Base-by-base conservation (phyloP, 1,284 basidiomycete genomes). In the Thelephora terrestris region DNA sequence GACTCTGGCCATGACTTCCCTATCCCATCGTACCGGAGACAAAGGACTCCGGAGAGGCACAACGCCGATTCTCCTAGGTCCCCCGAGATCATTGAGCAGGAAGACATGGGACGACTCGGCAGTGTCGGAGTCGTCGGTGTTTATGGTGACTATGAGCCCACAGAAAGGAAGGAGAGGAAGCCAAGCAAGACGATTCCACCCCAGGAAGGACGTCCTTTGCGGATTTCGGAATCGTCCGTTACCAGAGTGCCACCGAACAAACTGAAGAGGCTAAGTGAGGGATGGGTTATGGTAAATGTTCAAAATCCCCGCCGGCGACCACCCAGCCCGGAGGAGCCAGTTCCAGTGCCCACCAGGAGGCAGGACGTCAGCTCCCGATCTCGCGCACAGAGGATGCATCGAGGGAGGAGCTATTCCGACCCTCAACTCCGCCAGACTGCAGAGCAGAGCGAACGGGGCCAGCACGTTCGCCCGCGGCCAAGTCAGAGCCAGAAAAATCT, bases 231-330 rank as follows among this genome's bases (percentile, higher is more conserved):
- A n/a, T 39, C 44, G 29, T 35, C 47, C 10, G 38, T 20, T 20
- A 14, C 43, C 32, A 29, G 18, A 16, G 50, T 54, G 36, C 49
- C 52, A 16, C 18, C 43, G 21, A 46, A 47, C 5, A 43, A 49
- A 37, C 35, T 46, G 20, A 46, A 17, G 25, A 40, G 21, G 40
- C 37, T 36, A 38, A 49, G 49, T 37, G 50, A 23, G 20, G 61
- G 80, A 47, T 83, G 80, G 80, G 81, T 83, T 4, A 61, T 84
- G 43, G 74, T 83, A 39, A 81, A 81, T 52, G 71, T 83, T 24
- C 78, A 80, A 52, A 69, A 70, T 40, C 61, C 34, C 18, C 16
- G 7, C 39, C 2, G 12, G n/a, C 17, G 21, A 14, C 39, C 39
- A 5, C 39, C 39, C 3, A n/a, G 18, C 10, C 5, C 12, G 20